phyloP scores from a whole-genome alignment of 1,284 basidiomycete genomes.

The Cryptococcus amylolentus region DNA sequence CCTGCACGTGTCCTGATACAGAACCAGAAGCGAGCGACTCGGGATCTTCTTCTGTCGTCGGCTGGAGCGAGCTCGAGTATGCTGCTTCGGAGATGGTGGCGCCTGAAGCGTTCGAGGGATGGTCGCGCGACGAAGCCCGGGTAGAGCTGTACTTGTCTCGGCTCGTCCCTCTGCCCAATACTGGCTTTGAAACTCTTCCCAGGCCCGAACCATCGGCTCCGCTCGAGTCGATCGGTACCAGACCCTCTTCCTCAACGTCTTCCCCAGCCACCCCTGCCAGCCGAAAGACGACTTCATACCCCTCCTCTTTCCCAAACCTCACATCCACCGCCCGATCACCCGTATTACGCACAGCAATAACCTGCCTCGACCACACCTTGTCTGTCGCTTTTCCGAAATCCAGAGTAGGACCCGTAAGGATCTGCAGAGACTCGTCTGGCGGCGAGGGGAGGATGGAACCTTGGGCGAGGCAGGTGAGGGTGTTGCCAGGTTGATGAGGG shows the following conservation, averaged over 20 bases:
- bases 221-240: slow-evolving; percentile 22
- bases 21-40: too few species aligned
- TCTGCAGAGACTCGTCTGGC: slow-evolving; percentile 48
- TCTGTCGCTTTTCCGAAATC: slow-evolving; percentile 54
- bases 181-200: neutral
- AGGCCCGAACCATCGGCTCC: neutral
- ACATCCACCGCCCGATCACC: slow-evolving; percentile 52
- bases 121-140: neutral
- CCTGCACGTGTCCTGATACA: neutral
- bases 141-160: slow-evolving; percentile 18
- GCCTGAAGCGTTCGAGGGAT: too few species aligned
- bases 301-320: slow-evolving; percentile 48
- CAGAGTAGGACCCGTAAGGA: slow-evolving; percentile 50
- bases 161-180: neutral
- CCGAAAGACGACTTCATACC: slow-evolving; percentile 52
- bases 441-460: slow-evolving; percentile 35
- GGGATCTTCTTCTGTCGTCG: neutral
- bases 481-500: slow-evolving; percentile 41
- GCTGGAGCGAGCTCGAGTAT: neutral
- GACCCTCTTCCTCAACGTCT: slow-evolving; percentile 40
- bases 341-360: slow-evolving; percentile 51
- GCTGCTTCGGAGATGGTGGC: neutral
- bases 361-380: slow-evolving; percentile 52
- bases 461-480: slow-evolving; percentile 37
- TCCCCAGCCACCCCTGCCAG: slow-evolving; percentile 50